Evolutionary conservation across 352 stramenopile species (phyloP).

Genomic region (Phytophthora pseudosyringae): DNA sequence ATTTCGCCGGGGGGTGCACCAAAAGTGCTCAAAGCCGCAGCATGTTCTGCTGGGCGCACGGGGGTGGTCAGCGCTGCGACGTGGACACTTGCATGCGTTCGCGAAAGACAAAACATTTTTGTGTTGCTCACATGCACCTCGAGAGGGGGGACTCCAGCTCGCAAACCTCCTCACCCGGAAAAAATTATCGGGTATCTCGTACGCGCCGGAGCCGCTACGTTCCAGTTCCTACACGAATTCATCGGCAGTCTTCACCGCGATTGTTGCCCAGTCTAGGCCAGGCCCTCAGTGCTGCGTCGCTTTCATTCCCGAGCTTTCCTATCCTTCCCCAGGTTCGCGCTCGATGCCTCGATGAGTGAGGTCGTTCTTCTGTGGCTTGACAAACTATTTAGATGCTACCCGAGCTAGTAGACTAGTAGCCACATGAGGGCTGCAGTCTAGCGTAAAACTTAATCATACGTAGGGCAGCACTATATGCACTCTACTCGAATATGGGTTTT

Average conservation of each 20-base stretch:
- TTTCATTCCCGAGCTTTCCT: constrained; percentile 52
- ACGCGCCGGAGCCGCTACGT: constrained; percentile 29
- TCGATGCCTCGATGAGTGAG: constrained; percentile 13
- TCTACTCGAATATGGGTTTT: constrained; percentile 12
- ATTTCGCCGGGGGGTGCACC: constrained; percentile 53
- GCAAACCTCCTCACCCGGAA: constrained; percentile 6
- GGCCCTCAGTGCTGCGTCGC: constrained; percentile 51
- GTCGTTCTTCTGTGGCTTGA: neutral
- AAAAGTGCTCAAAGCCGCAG: constrained; percentile 77
- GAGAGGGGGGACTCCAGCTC: constrained; percentile 20
- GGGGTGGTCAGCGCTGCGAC: constrained; percentile 72
- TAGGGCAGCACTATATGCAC: neutral
- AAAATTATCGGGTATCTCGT: constrained; percentile 11
- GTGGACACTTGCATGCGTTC: constrained; percentile 66
- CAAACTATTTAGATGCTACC: neutral
- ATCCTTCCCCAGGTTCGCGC: constrained; percentile 16
- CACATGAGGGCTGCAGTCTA: too few relatives aligned
- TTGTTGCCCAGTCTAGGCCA: constrained; percentile 56
- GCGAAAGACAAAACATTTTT: constrained; percentile 73
- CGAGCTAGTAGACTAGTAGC: too few relatives aligned
- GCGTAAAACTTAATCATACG: neutral
- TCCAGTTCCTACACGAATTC: constrained; percentile 14
- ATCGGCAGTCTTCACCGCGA: constrained; percentile 10
- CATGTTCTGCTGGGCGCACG: constrained; percentile 75
- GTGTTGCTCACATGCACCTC: constrained; percentile 59